Evolutionary conservation across 2,329 filamentous ascomycete species (phyloP).

Genomic region (Fusarium transvaalense): DNA sequence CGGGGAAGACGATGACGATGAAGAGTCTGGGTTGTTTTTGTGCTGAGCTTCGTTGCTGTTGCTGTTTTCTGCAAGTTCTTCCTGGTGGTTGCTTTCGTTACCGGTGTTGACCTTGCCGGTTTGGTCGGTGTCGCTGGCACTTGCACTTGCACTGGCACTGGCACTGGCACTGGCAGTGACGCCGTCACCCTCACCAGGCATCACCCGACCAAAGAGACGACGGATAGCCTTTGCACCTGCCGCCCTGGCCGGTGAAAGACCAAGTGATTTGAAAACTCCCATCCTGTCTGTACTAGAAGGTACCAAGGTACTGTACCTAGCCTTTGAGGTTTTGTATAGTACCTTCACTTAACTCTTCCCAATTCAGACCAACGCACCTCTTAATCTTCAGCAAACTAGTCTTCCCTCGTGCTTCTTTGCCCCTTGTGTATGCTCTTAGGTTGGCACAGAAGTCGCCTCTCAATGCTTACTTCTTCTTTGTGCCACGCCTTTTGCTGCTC

Average conservation of each 20-base stretch:
- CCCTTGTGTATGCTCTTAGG: background rate
- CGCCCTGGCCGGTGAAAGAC: constrained; percentile 50
- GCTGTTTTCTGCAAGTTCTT: constrained; percentile 11
- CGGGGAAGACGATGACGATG: background rate
- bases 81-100: constrained; percentile 19
- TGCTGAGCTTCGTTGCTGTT: constrained; percentile 14
- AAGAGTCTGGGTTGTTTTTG: background rate
- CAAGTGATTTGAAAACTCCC: constrained; percentile 48
- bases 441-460: background rate
- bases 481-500: background rate
- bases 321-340: constrained; percentile 1
- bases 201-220: constrained; percentile 49
- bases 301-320: background rate
- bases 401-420: background rate
- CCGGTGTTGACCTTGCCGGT: constrained; percentile 24
- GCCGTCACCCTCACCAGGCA: constrained; percentile 42
- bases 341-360: constrained; percentile 2
- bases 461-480: background rate
- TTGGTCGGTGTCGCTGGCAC: constrained; percentile 35
- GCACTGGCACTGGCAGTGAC: constrained; percentile 3
- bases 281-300: constrained; percentile 29
- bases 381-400: constrained; percentile 1
- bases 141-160: constrained; percentile 24
- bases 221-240: constrained; percentile 50
- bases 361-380: background rate